phyloP scores from a whole-genome alignment of 306 rosid genomes.

The Prosopis cineraria region DNA sequence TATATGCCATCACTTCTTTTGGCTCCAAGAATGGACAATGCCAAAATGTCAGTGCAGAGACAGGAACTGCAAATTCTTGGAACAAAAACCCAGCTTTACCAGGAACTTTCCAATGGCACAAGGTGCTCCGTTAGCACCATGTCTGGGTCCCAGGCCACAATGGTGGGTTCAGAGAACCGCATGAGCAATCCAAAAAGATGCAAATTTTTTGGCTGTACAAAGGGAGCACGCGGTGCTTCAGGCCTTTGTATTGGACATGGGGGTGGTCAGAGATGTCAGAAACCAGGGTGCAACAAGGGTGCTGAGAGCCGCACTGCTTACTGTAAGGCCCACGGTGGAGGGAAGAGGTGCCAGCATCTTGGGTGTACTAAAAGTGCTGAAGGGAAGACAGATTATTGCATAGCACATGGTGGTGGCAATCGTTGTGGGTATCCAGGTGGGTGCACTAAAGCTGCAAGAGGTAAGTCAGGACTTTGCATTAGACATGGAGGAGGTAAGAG shows the following conservation, averaged over 20 bases:
- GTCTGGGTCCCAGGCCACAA: slow-evolving; percentile 47
- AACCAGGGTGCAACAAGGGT: slow-evolving; percentile 96
- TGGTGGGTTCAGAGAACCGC: slow-evolving; percentile 44
- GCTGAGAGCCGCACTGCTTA: slow-evolving; percentile 97
- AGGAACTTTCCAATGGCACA: slow-evolving; percentile 39
- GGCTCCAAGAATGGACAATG: slow-evolving; percentile 55
- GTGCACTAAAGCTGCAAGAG: slow-evolving; percentile 92
- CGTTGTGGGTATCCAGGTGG: slow-evolving; percentile 79
- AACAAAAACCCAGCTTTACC: slow-evolving; percentile 35
- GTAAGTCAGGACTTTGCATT: slow-evolving; percentile 97
- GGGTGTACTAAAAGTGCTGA: slow-evolving; percentile 99
- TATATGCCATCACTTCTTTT: slow-evolving; percentile 73
- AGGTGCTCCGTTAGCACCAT: slow-evolving; percentile 47
- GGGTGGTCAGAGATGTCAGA: slow-evolving; percentile 98
- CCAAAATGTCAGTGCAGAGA: slow-evolving; percentile 34
- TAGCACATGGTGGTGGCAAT: slow-evolving; percentile 94
- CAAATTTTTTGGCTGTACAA: slow-evolving; percentile 55
- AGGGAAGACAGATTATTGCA: slow-evolving; percentile 97
- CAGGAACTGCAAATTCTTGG: slow-evolving; percentile 38
- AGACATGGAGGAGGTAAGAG: slow-evolving; percentile 98
- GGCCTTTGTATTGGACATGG: slow-evolving; percentile 99
- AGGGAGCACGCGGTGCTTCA: slow-evolving; percentile 80
- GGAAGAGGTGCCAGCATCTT: slow-evolving; percentile 82
- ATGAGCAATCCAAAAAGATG: slow-evolving; percentile 54
- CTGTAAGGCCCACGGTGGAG: slow-evolving; percentile 99